These are phyloP conservation scores for Cutaneotrichosporon sp. DNA, from an alignment of 1,284 basidiomycete genomes.

Conservation along the genomic window DNA sequence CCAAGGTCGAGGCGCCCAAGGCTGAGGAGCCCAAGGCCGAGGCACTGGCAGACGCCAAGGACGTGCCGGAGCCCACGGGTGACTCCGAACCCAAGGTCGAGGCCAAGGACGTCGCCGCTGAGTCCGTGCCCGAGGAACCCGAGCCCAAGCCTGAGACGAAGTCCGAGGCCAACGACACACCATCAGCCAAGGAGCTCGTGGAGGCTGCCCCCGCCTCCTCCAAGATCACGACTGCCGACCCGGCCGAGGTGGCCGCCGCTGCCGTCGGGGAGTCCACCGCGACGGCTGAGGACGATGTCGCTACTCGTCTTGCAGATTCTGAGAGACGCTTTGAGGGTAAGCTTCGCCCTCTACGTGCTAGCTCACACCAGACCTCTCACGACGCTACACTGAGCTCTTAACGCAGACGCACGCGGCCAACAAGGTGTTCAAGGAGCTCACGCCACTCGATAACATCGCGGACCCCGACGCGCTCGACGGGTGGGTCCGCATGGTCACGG, in stretches of 20 bases:
- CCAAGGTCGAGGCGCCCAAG: background rate
- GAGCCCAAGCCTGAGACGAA: constrained; percentile 5
- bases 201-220: background rate
- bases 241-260: background rate
- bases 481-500: constrained; percentile 67
- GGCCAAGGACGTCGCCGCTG: background rate
- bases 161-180: constrained; percentile 1
- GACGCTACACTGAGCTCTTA: constrained; percentile 36
- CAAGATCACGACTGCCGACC: background rate
- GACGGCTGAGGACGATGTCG: constrained; percentile 13
- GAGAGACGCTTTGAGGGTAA: constrained; percentile 41
- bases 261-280: background rate
- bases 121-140: background rate
- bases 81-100: background rate
- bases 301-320: constrained; percentile 27
- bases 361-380: constrained; percentile 35
- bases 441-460: constrained; percentile 64
- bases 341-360: no score
- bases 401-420: constrained; percentile 61
- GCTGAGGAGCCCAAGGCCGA: background rate
- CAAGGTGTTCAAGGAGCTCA: constrained; percentile 66
- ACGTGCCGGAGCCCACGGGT: background rate
- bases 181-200: background rate
- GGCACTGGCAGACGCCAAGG: background rate
- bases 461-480: constrained; percentile 70